phyloP scores from a whole-genome alignment of 2,329 filamentous ascomycete species.

The Torrubiella hemipterigena region DNA sequence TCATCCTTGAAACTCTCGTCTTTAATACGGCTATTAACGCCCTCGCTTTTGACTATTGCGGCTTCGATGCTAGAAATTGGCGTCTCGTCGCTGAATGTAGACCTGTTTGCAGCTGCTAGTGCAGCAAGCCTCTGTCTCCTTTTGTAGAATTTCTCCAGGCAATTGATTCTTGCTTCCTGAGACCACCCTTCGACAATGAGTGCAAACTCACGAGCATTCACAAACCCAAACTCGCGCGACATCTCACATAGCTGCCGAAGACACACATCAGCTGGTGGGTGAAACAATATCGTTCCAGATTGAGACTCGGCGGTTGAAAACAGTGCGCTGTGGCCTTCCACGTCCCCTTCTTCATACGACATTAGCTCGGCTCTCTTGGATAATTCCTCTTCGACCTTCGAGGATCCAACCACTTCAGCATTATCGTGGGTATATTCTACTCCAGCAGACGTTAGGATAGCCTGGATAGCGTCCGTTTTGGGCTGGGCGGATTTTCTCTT shows the following conservation, averaged over 20 bases:
- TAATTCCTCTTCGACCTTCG: conserved; percentile 79
- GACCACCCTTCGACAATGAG: conserved; percentile 85
- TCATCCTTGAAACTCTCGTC: conserved; percentile 4
- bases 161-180: conserved; percentile 66
- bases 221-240: conserved; percentile 68
- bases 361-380: conserved; percentile 62
- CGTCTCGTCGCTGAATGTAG: conserved; percentile 9
- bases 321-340: conserved; percentile 40
- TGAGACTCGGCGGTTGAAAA: conserved; percentile 36
- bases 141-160: conserved; percentile 70
- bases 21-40: no score
- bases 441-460: conserved; percentile 76
- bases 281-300: conserved; percentile 39
- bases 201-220: conserved; percentile 71
- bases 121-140: conserved; percentile 44
- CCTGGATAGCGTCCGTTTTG: conserved; percentile 67
- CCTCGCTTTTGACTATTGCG: conserved; percentile 1
- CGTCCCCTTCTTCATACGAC: conserved; percentile 28
- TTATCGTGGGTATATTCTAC: conserved; percentile 97
- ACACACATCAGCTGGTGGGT: conserved; percentile 63
- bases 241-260: conserved; percentile 83
- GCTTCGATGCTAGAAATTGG: conserved; percentile 7
- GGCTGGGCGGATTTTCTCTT: conserved; percentile 23
- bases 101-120: conserved; percentile 16
- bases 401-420: conserved; percentile 84